Evolutionary conservation across 2,329 filamentous ascomycete species (phyloP), one percentile per base, ranked within the genome.

Genomic region (Cladosporium sp.): DNA sequence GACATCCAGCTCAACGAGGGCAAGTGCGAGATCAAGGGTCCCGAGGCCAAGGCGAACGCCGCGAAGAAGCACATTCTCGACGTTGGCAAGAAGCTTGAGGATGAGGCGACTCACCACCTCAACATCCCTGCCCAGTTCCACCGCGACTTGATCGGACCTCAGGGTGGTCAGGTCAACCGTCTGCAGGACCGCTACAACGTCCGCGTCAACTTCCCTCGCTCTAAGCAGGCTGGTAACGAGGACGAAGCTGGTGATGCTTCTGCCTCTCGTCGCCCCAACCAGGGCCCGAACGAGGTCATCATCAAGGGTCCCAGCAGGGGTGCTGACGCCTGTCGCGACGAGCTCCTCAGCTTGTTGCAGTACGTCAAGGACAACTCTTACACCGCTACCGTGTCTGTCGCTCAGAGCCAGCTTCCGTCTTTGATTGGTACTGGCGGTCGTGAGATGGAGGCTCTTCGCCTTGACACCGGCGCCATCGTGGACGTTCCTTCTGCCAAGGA

Each of bases 111-210:
- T 1, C 85, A 95, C 69, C 76, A 83, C 10, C 77, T 98, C 52
- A 95, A 95, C 77, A 87, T 98, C 61, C 89, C 95, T 53, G 86
- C 92, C 52, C 89, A 95, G 73, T 97, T 87, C 72, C 93, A 98
- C 72, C 83, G 89, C 55, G 91, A 96, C 68, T 78, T 98, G 52
- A 98, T 98, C 62, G 93, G 93, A 45, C 81, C 88, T 16, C 85
- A 88, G 63, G 93, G 93, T 55, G 82, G 78, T 65, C 88, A 95
- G 67, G 92, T 98, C 66, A 93, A 93, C 73, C 86, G 88, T 60
- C 81, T 98, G 19, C 91, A 98, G 72, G 89, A 85, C 52, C 86
- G 91, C 43, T 96, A 98, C 77, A 86, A 87, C 66, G 93, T 98
- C 40, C 84, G 91, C 58, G 93, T 98, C 63, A 92, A 96, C 74